Conservation (phyloP, 208 protist genomes). For the Leishmania major region DNA sequence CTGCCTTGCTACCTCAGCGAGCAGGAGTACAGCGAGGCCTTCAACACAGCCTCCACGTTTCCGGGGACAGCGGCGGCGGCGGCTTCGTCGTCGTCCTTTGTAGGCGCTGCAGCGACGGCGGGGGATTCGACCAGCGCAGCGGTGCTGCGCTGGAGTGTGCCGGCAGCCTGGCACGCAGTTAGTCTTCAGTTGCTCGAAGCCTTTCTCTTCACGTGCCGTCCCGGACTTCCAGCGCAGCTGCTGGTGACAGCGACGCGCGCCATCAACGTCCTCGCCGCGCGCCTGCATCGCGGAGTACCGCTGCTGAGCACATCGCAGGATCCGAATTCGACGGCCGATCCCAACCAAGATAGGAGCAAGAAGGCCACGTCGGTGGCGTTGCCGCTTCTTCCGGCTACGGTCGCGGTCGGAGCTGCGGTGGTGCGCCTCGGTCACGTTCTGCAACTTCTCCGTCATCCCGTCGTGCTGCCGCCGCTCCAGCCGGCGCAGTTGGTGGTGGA, state of each 20-base stretch:
- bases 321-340: not conserved
- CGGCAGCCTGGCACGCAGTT: conserved; percentile 32
- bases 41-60: conserved; percentile 10
- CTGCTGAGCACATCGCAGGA: not conserved
- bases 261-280: conserved; percentile 17
- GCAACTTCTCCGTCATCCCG: conserved; percentile 45
- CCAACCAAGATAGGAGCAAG: conserved; percentile 4
- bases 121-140: not conserved
- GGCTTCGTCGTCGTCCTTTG: not conserved
- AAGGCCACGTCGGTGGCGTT: not conserved
- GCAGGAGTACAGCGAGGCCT: conserved; percentile 13
- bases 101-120: not conserved
- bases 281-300: conserved; percentile 39
- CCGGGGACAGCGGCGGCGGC: conserved; percentile 2
- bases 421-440: conserved; percentile 41
- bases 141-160: conserved; percentile 34
- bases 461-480: conserved; percentile 52
- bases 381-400: conserved; percentile 23
- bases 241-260: conserved; percentile 22
- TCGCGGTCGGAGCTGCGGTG: conserved; percentile 31
- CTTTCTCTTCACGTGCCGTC: conserved; percentile 26
- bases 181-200: conserved; percentile 37
- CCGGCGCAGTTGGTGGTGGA: conserved; percentile 50
- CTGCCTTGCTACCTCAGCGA: conserved; percentile 35
- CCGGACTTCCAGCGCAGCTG: conserved; percentile 31